These are phyloP conservation scores for Closterium sp. DNA, from an alignment of 139 green algal species.

Conservation along the genomic window DNA sequence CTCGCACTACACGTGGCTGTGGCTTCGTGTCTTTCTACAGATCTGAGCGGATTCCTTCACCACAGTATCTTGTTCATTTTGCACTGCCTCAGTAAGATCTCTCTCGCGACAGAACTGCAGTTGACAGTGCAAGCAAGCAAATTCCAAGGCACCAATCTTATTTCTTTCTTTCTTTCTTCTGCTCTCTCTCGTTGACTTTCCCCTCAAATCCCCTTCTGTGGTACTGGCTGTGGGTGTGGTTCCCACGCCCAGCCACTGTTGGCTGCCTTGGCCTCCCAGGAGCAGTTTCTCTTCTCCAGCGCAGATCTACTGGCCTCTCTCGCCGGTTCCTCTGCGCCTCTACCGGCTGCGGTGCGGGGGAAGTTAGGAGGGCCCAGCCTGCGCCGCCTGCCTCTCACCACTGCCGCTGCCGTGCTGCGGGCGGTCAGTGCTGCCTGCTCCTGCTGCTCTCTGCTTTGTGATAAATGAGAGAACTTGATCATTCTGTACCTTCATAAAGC, in stretches of 20 bases:
- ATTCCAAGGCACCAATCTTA: not conserved
- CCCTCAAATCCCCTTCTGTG: not conserved
- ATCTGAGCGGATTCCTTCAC: not conserved
- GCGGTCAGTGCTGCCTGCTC: slow-evolving; percentile 12
- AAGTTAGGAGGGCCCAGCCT: slow-evolving; percentile 15
- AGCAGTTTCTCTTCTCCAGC: not conserved
- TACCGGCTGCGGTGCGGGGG: slow-evolving; percentile 6
- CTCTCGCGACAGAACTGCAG: no score
- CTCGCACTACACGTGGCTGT: no score
- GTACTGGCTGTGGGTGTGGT: not conserved
- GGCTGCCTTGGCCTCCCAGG: not conserved
- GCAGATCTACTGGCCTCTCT: not conserved
- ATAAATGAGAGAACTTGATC: no score
- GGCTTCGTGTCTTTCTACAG: not conserved
- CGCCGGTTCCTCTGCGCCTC: not conserved
- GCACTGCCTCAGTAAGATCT: no score
- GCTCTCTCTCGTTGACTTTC: not conserved
- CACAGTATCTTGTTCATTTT: not conserved
- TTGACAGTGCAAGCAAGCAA: not conserved
- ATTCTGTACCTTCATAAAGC: no score
- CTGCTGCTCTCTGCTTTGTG: not conserved
- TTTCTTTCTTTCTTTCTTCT: not conserved
- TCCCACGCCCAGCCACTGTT: not conserved
- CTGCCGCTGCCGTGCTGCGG: not conserved
- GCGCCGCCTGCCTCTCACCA: slow-evolving; percentile 11